A percentile compares a stretch with the other conserved stretches of the same genome.
These are phyloP conservation scores for Thraustotheca clavata DNA, from an alignment of 352 stramenopile genomes.

Conservation along the genomic window DNA sequence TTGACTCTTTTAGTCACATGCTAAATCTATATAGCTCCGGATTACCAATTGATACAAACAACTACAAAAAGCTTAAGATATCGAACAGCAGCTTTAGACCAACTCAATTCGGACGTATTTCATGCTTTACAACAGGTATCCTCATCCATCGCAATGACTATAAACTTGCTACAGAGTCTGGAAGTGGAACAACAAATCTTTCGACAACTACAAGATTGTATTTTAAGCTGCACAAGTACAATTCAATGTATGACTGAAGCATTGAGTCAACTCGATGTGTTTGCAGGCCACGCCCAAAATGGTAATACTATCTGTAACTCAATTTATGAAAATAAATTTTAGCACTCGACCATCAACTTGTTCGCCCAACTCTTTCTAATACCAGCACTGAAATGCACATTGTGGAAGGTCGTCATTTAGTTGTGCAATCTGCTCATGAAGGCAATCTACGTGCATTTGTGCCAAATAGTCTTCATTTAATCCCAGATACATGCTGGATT, in stretches of 20 bases:
- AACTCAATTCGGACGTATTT: constrained; percentile 47
- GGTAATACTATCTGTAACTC: neutral
- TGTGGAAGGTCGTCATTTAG: constrained; percentile 49
- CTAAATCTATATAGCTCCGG: neutral
- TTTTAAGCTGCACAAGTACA: constrained; percentile 27
- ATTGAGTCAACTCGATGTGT: constrained; percentile 48
- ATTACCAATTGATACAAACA: constrained; percentile 41
- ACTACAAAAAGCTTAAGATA: constrained; percentile 61
- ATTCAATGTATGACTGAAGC: constrained; percentile 45
- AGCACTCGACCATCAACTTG: constrained; percentile 53
- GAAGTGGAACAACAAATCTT: constrained; percentile 54
- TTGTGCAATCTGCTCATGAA: constrained; percentile 53
- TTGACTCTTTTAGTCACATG: neutral
- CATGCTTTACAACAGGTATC: constrained; percentile 48
- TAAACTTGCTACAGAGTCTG: neutral
- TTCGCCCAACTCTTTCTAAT: constrained; percentile 41
- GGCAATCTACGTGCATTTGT: constrained; percentile 34
- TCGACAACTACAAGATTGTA: constrained; percentile 26
- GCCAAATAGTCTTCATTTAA: constrained; percentile 62
- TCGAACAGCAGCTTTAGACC: constrained; percentile 48
- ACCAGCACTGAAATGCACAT: constrained; percentile 49
- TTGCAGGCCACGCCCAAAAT: constrained; percentile 51
- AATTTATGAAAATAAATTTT: constrained; percentile 15
- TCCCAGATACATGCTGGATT: constrained; percentile 47
- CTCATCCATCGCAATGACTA: no score